Conservation (phyloP, 306 rosid genomes). For the Prosopis cineraria region DNA sequence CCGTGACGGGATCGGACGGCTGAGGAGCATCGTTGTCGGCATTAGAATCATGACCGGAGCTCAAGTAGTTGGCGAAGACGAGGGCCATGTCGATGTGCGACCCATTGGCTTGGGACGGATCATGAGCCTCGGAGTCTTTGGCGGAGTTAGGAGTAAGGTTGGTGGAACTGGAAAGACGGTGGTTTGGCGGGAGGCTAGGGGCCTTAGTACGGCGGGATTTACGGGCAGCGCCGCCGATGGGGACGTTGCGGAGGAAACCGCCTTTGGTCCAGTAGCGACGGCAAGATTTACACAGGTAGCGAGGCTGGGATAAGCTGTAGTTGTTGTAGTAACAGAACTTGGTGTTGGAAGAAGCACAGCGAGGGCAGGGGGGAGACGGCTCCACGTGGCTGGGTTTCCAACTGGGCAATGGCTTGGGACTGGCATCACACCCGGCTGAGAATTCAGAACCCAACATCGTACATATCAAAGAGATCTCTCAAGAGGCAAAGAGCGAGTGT, state of each 20-base stretch:
- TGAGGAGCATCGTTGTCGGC: conserved; percentile 11
- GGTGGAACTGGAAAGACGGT: not conserved
- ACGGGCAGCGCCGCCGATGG: conserved; percentile 81
- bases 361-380: conserved; percentile 80
- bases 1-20: not conserved
- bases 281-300: conserved; percentile 88
- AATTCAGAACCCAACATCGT: not conserved
- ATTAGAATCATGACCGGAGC: conserved; percentile 15
- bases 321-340: conserved; percentile 97
- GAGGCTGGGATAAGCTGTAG: conserved; percentile 92
- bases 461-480: not conserved
- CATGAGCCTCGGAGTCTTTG: not conserved
- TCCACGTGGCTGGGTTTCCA: conserved; percentile 67
- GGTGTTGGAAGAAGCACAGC: conserved; percentile 88
- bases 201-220: conserved; percentile 59
- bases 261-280: conserved; percentile 96
- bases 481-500: conserved; percentile 35
- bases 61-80: conserved; percentile 72
- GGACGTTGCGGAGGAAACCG: conserved; percentile 82
- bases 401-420: conserved; percentile 31
- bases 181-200: not conserved
- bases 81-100: conserved; percentile 73
- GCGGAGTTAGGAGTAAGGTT: not conserved
- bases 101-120: not conserved
- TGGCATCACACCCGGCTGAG: not conserved